phyloP scores from a whole-genome alignment of 441 rosid species.

The Raphanus hybrid region DNA sequence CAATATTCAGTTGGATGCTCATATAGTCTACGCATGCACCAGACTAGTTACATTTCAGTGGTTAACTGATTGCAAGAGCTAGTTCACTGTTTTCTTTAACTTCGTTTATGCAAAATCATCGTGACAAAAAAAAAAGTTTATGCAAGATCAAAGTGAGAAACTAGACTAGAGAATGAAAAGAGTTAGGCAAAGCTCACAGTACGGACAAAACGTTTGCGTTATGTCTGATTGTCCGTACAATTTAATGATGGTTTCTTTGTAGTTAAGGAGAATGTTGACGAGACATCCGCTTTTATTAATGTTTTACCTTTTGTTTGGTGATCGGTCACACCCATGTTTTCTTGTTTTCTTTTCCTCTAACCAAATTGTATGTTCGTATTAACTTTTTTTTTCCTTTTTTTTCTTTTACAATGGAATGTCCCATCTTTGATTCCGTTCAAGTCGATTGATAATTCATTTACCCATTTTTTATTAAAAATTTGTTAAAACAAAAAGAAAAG shows the following conservation, averaged over 20 bases:
- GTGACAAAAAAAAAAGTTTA: neutral
- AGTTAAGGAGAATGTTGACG: constrained; percentile 22
- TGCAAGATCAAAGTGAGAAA: constrained; percentile 20
- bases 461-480: neutral
- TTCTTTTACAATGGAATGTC: neutral
- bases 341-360: constrained; percentile 6
- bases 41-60: neutral
- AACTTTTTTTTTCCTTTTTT: neutral
- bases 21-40: neutral
- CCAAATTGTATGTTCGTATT: constrained; percentile 4
- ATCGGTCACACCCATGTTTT: constrained; percentile 36
- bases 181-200: constrained; percentile 24
- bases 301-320: constrained; percentile 24
- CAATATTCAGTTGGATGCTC: neutral
- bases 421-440: constrained; percentile 24
- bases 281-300: constrained; percentile 29
- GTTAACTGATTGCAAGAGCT: constrained; percentile 1
- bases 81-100: neutral
- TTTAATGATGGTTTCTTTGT: constrained; percentile 4
- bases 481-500: neutral
- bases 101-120: constrained; percentile 2
- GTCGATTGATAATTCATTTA: neutral
- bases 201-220: constrained; percentile 34
- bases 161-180: neutral
- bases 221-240: constrained; percentile 35